phyloP scores from a whole-genome alignment of 2,329 filamentous ascomycete genomes.

The Alternaria triticimaculans region DNA sequence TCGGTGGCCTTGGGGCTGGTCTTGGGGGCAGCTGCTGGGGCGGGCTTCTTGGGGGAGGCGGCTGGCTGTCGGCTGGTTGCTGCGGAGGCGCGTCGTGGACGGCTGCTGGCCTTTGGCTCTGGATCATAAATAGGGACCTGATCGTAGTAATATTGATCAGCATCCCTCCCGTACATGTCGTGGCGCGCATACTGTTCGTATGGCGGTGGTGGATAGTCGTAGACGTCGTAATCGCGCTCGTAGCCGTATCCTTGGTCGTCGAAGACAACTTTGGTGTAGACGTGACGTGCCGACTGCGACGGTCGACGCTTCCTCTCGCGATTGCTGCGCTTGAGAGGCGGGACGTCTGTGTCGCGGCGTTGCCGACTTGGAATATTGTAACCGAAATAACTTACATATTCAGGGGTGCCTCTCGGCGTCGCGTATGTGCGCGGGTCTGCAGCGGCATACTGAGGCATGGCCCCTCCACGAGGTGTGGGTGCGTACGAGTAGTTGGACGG shows the following conservation, averaged over 20 bases:
- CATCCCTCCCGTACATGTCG: slow-evolving; percentile 60
- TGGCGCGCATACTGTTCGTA: slow-evolving; percentile 58
- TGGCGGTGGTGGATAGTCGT: slow-evolving; percentile 57
- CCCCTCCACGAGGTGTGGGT: slow-evolving; percentile 38
- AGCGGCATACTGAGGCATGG: slow-evolving; percentile 53
- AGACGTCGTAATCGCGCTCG: slow-evolving; percentile 54
- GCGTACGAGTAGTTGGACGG: slow-evolving; percentile 54
- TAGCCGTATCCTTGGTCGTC: slow-evolving; percentile 59
- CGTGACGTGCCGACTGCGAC: slow-evolving; percentile 60
- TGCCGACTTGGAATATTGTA: slow-evolving; percentile 53
- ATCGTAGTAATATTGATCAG: slow-evolving; percentile 61
- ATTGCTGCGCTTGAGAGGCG: slow-evolving; percentile 50
- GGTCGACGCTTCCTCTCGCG: slow-evolving; percentile 57
- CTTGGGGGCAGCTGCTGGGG: slow-evolving; percentile 38
- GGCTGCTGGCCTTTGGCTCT: slow-evolving; percentile 55
- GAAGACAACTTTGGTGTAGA: slow-evolving; percentile 64
- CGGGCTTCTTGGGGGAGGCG: slow-evolving; percentile 45
- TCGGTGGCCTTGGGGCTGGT: slow-evolving; percentile 61
- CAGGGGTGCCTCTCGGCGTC: slow-evolving; percentile 62
- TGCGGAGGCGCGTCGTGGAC: slow-evolving; percentile 62
- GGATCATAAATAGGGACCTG: slow-evolving; percentile 57
- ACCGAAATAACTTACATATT: slow-evolving; percentile 70
- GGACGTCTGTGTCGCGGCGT: slow-evolving; percentile 47
- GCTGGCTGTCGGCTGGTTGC: slow-evolving; percentile 56
- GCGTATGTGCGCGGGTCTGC: slow-evolving; percentile 47